Evolutionary conservation across 805 yeast species (phyloP).

Genomic region (Scheffersomyces coipomensis): DNA sequence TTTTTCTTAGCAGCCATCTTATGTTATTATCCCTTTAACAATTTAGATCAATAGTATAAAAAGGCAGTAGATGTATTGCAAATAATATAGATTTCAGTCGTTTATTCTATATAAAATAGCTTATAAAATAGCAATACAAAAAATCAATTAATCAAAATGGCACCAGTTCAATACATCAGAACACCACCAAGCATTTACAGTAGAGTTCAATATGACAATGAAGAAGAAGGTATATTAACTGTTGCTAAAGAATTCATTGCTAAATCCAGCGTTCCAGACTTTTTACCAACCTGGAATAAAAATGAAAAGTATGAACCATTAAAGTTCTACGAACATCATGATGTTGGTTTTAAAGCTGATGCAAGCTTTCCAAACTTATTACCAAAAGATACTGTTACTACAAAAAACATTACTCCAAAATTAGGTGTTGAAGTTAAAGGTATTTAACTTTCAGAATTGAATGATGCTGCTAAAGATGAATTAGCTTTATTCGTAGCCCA

Average conservation of each 20-base stretch:
- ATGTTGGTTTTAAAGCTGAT: conserved; percentile 61
- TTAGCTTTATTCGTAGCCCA: conserved; percentile 65
- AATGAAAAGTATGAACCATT: conserved; percentile 47
- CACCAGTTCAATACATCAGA: conserved; percentile 7
- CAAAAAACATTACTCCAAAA: conserved; percentile 56
- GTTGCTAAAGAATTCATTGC: conserved; percentile 6
- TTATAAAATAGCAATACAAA: too few relatives aligned
- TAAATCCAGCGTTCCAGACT: conserved; percentile 8
- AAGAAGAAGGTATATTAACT: conserved; percentile 10
- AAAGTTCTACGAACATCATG: conserved; percentile 53
- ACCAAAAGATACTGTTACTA: conserved; percentile 27
- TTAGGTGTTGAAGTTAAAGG: conserved; percentile 67
- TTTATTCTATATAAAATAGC: too few relatives aligned
- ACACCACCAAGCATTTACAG: conserved; percentile 4
- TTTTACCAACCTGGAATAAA: conserved; percentile 31
- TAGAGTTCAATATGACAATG: conserved; percentile 5
- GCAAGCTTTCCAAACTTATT: conserved; percentile 50
- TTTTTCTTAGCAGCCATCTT: too few relatives aligned
- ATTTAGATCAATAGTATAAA: too few relatives aligned
- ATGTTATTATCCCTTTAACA: too few relatives aligned
- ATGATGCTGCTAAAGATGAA: conserved; percentile 59
- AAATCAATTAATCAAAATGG: too few relatives aligned
- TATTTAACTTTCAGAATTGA: conserved; percentile 54
- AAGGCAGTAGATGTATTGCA: too few relatives aligned
- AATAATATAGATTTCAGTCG: too few relatives aligned